These are phyloP conservation scores for Ophiostoma tasmaniense DNA, from an alignment of 2,329 filamentous ascomycete genomes.

Conservation along the genomic window DNA sequence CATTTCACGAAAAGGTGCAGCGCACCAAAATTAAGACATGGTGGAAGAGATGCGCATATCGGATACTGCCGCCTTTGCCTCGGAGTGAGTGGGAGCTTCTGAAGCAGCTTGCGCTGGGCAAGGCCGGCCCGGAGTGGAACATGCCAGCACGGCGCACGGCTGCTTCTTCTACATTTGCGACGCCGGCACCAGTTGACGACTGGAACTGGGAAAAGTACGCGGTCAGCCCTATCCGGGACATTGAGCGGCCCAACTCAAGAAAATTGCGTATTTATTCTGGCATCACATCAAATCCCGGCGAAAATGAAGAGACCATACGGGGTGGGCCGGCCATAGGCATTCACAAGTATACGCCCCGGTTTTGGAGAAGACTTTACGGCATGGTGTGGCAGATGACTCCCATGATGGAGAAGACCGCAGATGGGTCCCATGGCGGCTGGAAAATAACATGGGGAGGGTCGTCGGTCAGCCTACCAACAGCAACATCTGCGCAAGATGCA, in stretches of 20 bases:
- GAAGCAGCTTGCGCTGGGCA: conserved; percentile 37
- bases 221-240: conserved; percentile 29
- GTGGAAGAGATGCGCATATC: conserved; percentile 39
- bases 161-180: conserved; percentile 17
- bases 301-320: conserved; percentile 22
- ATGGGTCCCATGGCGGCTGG: conserved; percentile 19
- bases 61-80: conserved; percentile 46
- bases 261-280: conserved; percentile 24
- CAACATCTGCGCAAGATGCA: conserved; percentile 30
- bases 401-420: conserved; percentile 30
- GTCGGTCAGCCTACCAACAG: conserved; percentile 24
- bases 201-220: conserved; percentile 40
- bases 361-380: conserved; percentile 41
- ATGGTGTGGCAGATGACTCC: conserved; percentile 39
- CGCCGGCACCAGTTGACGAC: background rate
- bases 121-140: conserved; percentile 31
- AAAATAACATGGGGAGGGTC: conserved; percentile 40
- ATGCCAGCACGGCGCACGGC: conserved; percentile 32
- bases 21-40: conserved; percentile 38
- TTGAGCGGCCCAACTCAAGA: conserved; percentile 33
- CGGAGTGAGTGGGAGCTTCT: conserved; percentile 48
- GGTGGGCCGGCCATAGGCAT: conserved; percentile 28
- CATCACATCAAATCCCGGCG: conserved; percentile 13
- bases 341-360: conserved; percentile 32
- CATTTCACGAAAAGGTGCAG: conserved; percentile 31